phyloP scores from a whole-genome alignment of 2,329 filamentous ascomycete species.

The Colletotrichum navitas region DNA sequence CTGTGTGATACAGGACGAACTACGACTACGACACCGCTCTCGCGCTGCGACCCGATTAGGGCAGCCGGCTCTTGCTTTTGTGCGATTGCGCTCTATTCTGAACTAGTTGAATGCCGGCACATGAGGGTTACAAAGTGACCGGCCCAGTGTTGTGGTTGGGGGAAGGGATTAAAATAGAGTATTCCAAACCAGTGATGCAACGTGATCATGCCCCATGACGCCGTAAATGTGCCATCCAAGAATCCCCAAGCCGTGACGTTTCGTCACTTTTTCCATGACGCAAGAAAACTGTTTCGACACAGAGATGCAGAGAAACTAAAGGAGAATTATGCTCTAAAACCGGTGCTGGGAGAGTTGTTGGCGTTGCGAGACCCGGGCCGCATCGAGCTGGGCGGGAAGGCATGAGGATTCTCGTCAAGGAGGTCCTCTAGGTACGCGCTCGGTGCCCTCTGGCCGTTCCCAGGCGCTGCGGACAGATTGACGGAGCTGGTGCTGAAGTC shows the following conservation, averaged over 20 bases:
- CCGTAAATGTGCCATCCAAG: slow-evolving; percentile 30
- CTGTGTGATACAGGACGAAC: slow-evolving; percentile 17
- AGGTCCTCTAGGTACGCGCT: slow-evolving; percentile 93
- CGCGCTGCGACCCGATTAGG: slow-evolving; percentile 12
- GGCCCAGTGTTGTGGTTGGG: neutral
- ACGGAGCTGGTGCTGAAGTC: slow-evolving; percentile 75
- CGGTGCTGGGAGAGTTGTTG: slow-evolving; percentile 31
- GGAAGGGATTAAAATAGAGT: slow-evolving; percentile 33
- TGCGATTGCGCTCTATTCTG: slow-evolving; percentile 7
- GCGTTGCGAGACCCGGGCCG: slow-evolving; percentile 44
- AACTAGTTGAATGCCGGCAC: slow-evolving; percentile 10
- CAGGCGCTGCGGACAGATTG: slow-evolving; percentile 67
- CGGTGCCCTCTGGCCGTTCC: slow-evolving; percentile 79
- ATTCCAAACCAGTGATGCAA: slow-evolving; percentile 33
- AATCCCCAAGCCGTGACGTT: slow-evolving; percentile 28
- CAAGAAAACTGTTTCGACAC: slow-evolving; percentile 6
- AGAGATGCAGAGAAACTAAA: neutral
- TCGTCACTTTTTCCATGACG: slow-evolving; percentile 33
- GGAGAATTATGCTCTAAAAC: slow-evolving; percentile 1
- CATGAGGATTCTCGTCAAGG: slow-evolving; percentile 78
- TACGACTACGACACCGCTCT: slow-evolving; percentile 25
- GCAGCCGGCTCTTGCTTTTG: slow-evolving; percentile 21
- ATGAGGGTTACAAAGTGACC: neutral
- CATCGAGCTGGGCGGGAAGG: slow-evolving; percentile 61
- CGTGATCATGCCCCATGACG: slow-evolving; percentile 34